Evolutionary conservation across 805 yeast genomes (phyloP).

Genomic region (Jamesozyma jinghongensis): DNA sequence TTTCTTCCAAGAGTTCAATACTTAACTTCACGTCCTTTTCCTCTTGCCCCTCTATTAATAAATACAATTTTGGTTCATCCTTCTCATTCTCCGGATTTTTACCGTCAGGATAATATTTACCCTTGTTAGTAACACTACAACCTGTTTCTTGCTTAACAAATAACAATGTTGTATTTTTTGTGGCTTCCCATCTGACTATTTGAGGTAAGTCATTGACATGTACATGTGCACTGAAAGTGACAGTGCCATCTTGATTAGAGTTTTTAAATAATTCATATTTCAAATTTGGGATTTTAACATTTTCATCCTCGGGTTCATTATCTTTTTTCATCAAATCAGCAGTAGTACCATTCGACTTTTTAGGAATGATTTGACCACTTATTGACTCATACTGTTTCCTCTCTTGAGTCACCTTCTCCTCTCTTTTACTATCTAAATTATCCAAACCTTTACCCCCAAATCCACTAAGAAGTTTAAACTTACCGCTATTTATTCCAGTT

Average conservation of each 20-base stretch:
- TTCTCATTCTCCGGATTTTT: constrained; percentile 41
- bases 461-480: constrained; percentile 58
- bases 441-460: constrained; percentile 92
- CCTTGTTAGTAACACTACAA: constrained; percentile 73
- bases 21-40: constrained; percentile 52
- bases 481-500: constrained; percentile 56
- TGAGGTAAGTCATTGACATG: constrained; percentile 82
- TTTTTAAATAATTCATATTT: constrained; percentile 46
- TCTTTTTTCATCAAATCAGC: constrained; percentile 3
- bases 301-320: constrained; percentile 5
- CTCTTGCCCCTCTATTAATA: constrained; percentile 67
- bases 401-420: constrained; percentile 16
- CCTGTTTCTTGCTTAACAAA: constrained; percentile 62
- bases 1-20: constrained; percentile 44
- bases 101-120: constrained; percentile 62
- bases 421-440: constrained; percentile 48
- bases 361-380: constrained; percentile 4
- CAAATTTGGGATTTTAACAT: constrained; percentile 30
- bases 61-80: constrained; percentile 66
- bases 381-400: neutral
- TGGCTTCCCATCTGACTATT: constrained; percentile 65
- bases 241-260: constrained; percentile 46
- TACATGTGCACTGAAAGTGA: constrained; percentile 55
- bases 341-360: constrained; percentile 8
- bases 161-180: constrained; percentile 53